Percentiles rank a stretch among this genome's conserved stretches.
Conservation (phyloP, 2,329 filamentous ascomycete genomes). For the Nannizzia gypsea region DNA sequence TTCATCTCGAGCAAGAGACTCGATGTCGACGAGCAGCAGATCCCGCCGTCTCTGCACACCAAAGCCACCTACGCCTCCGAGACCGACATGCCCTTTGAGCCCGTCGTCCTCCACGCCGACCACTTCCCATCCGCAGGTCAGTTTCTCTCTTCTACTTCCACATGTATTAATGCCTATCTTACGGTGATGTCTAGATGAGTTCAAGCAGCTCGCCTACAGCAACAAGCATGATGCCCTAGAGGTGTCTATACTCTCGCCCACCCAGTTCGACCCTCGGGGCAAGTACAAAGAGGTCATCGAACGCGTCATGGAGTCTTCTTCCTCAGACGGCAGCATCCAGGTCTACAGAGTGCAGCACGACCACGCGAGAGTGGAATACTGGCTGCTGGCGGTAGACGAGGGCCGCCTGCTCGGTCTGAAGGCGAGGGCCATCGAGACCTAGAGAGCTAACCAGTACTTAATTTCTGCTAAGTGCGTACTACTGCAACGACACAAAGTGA, state of each 20-base stretch:
- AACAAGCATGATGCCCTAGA: background rate
- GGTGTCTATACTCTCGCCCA: constrained; percentile 47
- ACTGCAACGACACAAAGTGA: too few relatives aligned
- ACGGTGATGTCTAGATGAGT: background rate
- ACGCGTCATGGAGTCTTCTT: background rate
- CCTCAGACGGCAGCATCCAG: constrained; percentile 48
- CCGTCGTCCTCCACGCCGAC: constrained; percentile 54
- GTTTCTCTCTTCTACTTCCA: background rate
- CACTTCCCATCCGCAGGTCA: background rate
- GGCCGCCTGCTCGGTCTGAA: constrained; percentile 63
- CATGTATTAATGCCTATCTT: background rate
- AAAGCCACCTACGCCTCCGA: constrained; percentile 65
- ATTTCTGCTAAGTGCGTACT: too few relatives aligned
- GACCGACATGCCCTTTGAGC: constrained; percentile 73
- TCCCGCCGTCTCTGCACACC: constrained; percentile 49
- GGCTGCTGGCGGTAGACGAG: constrained; percentile 53
- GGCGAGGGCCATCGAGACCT: constrained; percentile 65
- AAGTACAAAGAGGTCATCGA: constrained; percentile 46
- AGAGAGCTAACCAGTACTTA: too few relatives aligned
- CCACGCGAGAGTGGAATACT: constrained; percentile 62
- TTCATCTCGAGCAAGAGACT: constrained; percentile 8
- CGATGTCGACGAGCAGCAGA: constrained; percentile 36
- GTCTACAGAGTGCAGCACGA: constrained; percentile 60
- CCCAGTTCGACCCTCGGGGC: constrained; percentile 61
- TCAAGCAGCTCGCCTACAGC: background rate